These are phyloP conservation scores for Pleurostoma richardsiae DNA, from an alignment of 2,329 filamentous ascomycete species.

Conservation along the genomic window DNA sequence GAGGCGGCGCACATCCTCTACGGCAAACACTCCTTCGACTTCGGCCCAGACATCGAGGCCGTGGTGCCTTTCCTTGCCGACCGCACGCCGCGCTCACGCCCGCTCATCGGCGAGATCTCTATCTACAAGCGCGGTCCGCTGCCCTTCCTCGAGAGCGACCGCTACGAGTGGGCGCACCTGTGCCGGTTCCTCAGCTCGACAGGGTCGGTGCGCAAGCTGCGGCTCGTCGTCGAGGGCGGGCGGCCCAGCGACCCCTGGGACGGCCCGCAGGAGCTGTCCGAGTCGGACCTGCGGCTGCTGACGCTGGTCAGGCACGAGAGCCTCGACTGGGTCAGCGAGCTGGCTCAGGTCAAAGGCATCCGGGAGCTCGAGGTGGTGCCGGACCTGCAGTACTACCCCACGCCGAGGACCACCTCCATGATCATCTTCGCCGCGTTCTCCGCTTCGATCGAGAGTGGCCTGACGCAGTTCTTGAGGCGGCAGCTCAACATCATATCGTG, in stretches of 20 bases:
- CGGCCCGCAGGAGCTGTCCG: constrained; percentile 35
- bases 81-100: constrained; percentile 41
- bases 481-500: background rate
- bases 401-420: constrained; percentile 47
- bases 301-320: constrained; percentile 38
- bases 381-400: constrained; percentile 48
- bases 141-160: constrained; percentile 48
- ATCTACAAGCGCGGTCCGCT: constrained; percentile 51
- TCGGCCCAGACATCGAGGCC: constrained; percentile 55
- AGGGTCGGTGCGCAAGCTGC: constrained; percentile 34
- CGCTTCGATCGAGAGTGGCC: constrained; percentile 44
- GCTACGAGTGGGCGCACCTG: constrained; percentile 48
- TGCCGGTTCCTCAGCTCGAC: constrained; percentile 39
- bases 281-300: constrained; percentile 40
- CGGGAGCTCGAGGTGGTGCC: constrained; percentile 45
- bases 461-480: constrained; percentile 3
- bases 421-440: constrained; percentile 56
- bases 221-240: constrained; percentile 51
- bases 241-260: constrained; percentile 43
- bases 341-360: constrained; percentile 44
- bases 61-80: constrained; percentile 52
- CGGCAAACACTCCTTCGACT: constrained; percentile 50
- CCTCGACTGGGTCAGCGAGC: constrained; percentile 53
- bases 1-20: constrained; percentile 55
- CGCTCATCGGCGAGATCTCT: constrained; percentile 41